Percentiles rank a stretch among this genome's conserved stretches.
Evolutionary conservation across 805 yeast genomes (phyloP).

Genomic region (Kuraishia hungarica): DNA sequence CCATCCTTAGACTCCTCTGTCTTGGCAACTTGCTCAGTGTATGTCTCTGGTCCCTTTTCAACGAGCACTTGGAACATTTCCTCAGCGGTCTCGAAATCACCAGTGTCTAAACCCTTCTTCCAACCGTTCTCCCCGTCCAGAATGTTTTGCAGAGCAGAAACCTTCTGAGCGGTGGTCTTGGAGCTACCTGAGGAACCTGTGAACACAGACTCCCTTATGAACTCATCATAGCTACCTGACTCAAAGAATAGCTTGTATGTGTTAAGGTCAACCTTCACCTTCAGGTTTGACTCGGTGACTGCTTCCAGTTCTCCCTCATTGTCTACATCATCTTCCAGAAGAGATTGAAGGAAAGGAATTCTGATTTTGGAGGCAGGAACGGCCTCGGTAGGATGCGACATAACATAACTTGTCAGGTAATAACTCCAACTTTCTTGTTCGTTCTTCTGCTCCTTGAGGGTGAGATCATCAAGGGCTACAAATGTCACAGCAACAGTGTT

Average conservation of each 20-base stretch:
- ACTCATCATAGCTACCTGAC: conserved; percentile 69
- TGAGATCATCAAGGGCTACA: conserved; percentile 81
- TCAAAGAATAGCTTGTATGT: conserved; percentile 79
- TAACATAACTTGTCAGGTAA: conserved; percentile 83
- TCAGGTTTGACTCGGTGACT: conserved; percentile 56
- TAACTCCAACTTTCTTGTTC: conserved; percentile 86
- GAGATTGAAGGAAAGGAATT: conserved; percentile 68
- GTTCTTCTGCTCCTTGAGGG: conserved; percentile 61
- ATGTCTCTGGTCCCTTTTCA: conserved; percentile 30
- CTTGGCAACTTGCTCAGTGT: conserved; percentile 28
- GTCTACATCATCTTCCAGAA: conserved; percentile 46
- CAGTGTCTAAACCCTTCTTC: conserved; percentile 37
- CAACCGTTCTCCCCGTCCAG: conserved; percentile 51
- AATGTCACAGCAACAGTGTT: conserved; percentile 63
- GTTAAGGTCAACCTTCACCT: conserved; percentile 70
- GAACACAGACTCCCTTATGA: conserved; percentile 51
- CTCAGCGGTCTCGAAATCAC: conserved; percentile 20
- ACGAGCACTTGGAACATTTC: conserved; percentile 25
- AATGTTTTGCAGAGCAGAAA: conserved; percentile 24
- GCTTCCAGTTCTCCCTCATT: conserved; percentile 46
- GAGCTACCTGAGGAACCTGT: conserved; percentile 16
- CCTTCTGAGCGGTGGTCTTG: conserved; percentile 7
- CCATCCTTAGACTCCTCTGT: conserved; percentile 21
- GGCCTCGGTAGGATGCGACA: conserved; percentile 97
- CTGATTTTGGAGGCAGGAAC: conserved; percentile 68